These are phyloP conservation scores for Dipodascus albidus DNA, from an alignment of 805 yeast species.

Conservation along the genomic window DNA sequence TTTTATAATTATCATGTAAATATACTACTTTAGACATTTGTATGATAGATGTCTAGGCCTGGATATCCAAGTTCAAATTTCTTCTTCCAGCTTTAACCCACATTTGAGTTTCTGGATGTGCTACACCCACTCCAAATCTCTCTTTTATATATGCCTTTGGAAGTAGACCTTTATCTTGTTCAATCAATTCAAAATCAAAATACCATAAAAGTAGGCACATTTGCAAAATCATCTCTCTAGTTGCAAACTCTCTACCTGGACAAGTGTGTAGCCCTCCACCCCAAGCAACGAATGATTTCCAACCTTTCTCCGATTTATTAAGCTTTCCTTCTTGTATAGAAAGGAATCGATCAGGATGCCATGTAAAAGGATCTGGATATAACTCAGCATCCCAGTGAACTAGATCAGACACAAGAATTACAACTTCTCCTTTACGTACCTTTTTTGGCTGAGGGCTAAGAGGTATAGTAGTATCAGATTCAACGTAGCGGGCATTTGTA, in stretches of 20 bases:
- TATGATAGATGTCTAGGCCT: no score
- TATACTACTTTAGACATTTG: no score
- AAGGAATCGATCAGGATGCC: background rate
- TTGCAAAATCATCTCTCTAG: background rate
- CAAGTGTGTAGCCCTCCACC: background rate
- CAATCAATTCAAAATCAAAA: background rate
- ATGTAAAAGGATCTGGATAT: background rate
- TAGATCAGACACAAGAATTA: background rate
- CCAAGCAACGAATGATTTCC: background rate
- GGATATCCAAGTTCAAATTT: no score
- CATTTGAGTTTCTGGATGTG: background rate
- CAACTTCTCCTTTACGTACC: background rate
- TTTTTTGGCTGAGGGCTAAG: background rate
- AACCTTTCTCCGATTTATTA: background rate
- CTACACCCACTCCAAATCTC: background rate
- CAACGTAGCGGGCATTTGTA: background rate
- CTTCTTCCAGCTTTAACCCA: background rate
- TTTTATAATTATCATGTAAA: no score
- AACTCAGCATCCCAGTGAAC: conserved; percentile 1
- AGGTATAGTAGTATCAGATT: background rate
- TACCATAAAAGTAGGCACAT: background rate
- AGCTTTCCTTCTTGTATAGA: background rate
- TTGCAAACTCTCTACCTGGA: background rate
- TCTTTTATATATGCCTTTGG: background rate
- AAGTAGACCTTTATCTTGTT: background rate